Base-by-base conservation (phyloP, 371 early-diverging fungal species). In the Mortierella sp. region DNA sequence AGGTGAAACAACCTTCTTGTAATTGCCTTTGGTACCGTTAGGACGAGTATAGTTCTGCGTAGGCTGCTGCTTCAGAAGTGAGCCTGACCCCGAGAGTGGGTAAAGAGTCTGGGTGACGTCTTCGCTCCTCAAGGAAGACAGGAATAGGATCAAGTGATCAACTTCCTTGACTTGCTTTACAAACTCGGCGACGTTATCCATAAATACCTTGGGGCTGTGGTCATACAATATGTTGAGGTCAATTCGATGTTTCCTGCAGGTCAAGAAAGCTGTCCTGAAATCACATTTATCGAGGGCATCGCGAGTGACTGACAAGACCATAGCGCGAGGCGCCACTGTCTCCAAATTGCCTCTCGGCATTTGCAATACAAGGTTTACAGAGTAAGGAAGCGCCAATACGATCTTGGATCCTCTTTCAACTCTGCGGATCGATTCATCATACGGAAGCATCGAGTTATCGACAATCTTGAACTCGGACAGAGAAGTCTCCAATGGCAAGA, bases 321-420 rank as follows among this genome's bases (percentile, higher is more conserved):
- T 85, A 1, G 97, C 96, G 7, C 98, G 91, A 5, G 99, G 99
- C 33, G 90, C 88, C n/a, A 99, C 88, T 0, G 98, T 97, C 83
- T 99, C 99, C 59, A 98, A 84, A 67, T 99, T 99, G 38, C 99
- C 99, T 24, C 98, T 92, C 16, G 97, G 98, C 97, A 98, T 97
- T 87, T 98, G 98, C 68, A 98, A 83, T 1, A 98, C 88, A 19
- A 98, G 85, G 60, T 86, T 86, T 4, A 92, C 92, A 65, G 89
- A 92, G 36, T 79, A 84, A 9, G 95, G 94, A 21, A 91, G 86
- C 0, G 95, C 95, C 67, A 92, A 66, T 0, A 97, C 95, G 77
- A 97, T 94, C 47, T 88, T 88, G 9, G 97, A 87, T 10, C 98
- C 98, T 64, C 97, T 92, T 86, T 99, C 99, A 24, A 98, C 90